Evolutionary conservation across 257 asterid genomes (phyloP), one percentile per base, ranked within the genome.

Genomic region (Solanum piurae): DNA sequence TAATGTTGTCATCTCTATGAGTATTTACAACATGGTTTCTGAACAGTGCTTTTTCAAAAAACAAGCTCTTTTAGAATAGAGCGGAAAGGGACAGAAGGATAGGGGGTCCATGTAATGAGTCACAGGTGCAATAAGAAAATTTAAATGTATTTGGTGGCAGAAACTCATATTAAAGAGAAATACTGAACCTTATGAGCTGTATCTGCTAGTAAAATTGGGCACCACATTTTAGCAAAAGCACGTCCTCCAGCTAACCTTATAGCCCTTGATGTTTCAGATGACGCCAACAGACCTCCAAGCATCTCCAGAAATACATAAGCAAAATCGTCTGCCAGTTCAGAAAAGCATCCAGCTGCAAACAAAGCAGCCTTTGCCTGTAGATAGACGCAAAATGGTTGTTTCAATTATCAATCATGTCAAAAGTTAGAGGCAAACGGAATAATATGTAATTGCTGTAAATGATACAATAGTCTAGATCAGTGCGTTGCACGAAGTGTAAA

Each of bases 281-380:
- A 93, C 87, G 52, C 83, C 90, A 94, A 87, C 83, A 88, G 84
- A 72, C 90, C 91, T 74, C 83, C 88, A 85, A 97, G 94, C 44
- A 95, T 92, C 93, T 95, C 98, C 93, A 95, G 90, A 90, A 94
- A 90, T 89, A 95, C 92, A 94, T 74, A 86, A 23, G 96, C 96
- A 90, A 97, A 95, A 89, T 95, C 98, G 44, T 92, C 94, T 34
- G 96, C 93, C 86, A 92, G 71, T 85, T 93, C 96, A 86, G 93
- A 92, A 29, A 97, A 92, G 93, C 98, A 93, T 72, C 95, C 94
- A 38, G 95, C 96, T 29, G 98, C 95, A 91, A 95, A 97, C 83
- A 95, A 92, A 37, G 98, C 94, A 7, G 98, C 96, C 91, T 94
- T 94, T 83, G 94, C 94, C 98, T 95, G 94, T 42, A 85, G 44